Evolutionary conservation across 176 grass and related monocot species (phyloP).

Genomic region (Stipa capillata): DNA sequence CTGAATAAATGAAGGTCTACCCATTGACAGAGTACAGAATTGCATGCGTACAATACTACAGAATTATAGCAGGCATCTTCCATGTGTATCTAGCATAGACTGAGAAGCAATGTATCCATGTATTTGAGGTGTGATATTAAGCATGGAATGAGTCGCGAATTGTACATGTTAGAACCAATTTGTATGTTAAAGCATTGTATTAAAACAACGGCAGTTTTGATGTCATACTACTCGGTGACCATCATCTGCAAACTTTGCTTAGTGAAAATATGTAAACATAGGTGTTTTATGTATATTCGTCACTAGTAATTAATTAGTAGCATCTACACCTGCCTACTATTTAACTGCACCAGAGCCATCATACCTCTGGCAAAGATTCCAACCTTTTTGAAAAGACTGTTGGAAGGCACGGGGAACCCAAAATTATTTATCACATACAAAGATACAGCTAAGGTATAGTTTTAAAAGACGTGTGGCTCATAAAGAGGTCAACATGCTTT

Average conservation of each 20-base stretch:
- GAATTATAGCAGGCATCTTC: background rate
- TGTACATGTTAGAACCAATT: background rate
- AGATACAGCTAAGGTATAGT: background rate
- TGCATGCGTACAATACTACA: background rate
- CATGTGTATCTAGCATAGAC: background rate
- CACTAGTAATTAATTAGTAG: background rate
- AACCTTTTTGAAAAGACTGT: background rate
- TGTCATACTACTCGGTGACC: background rate
- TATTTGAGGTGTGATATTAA: background rate
- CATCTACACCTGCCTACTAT: background rate
- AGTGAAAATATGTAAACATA: background rate
- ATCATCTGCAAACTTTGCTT: background rate
- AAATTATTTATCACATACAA: background rate
- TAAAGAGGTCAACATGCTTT: background rate
- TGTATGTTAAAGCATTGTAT: background rate
- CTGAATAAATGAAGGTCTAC: constrained; percentile 4
- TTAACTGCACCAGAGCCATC: background rate
- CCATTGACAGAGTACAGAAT: background rate
- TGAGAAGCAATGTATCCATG: background rate
- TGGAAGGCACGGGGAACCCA: background rate
- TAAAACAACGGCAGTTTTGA: background rate
- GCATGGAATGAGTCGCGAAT: background rate
- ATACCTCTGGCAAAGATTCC: background rate
- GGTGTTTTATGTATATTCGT: background rate
- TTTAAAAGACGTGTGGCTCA: background rate